These are phyloP conservation scores for Cryomyces minteri DNA, from an alignment of 495 filamentous ascomycete genomes.

Conservation along the genomic window DNA sequence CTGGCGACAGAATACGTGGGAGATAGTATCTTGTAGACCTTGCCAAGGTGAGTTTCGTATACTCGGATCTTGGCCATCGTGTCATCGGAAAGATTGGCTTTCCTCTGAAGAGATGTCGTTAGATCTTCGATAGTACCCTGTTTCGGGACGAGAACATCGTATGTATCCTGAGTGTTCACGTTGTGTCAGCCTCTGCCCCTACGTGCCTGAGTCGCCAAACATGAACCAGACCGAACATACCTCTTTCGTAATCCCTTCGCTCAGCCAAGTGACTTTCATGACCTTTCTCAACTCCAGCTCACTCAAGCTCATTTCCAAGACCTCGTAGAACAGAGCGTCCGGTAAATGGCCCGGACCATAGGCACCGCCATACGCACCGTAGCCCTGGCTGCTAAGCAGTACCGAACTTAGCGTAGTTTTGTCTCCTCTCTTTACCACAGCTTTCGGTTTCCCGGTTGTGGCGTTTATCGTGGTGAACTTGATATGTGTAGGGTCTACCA, in stretches of 20 bases:
- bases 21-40: constrained; percentile 56
- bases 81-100: constrained; percentile 60
- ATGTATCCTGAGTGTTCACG: constrained; percentile 34
- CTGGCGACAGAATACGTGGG: constrained; percentile 44
- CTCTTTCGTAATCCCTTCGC: constrained; percentile 82
- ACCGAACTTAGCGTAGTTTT: constrained; percentile 51
- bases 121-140: constrained; percentile 62
- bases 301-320: constrained; percentile 80
- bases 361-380: constrained; percentile 30
- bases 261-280: constrained; percentile 64
- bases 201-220: no score
- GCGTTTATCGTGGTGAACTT: constrained; percentile 74
- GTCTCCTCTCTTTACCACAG: constrained; percentile 50
- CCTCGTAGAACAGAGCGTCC: constrained; percentile 75
- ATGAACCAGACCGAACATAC: constrained; percentile 24
- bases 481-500: constrained; percentile 68
- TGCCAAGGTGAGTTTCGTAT: constrained; percentile 61
- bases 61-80: constrained; percentile 47
- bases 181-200: no score
- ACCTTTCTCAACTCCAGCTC: constrained; percentile 83
- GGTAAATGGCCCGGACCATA: constrained; percentile 34
- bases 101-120: constrained; percentile 53
- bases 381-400: constrained; percentile 36
- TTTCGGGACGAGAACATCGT: constrained; percentile 70
- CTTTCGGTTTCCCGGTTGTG: constrained; percentile 52